Evolutionary conservation across 352 stramenopile species (phyloP).

Genomic region (Detonula confervacea): DNA sequence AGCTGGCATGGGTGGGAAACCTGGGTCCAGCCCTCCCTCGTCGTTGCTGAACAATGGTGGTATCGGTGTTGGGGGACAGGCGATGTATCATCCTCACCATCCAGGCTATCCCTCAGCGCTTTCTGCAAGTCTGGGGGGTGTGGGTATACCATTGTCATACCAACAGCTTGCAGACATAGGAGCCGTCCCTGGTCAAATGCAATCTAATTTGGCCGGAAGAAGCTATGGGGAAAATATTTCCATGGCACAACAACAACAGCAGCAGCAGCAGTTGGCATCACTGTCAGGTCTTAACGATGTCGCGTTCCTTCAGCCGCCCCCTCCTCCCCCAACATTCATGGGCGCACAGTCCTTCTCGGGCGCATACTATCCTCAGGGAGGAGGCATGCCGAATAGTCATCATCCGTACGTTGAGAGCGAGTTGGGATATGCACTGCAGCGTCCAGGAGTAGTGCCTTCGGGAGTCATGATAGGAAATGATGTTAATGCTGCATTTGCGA

Average conservation of each 20-base stretch:
- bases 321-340: slow-evolving; percentile 38
- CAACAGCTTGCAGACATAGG: slow-evolving; percentile 33
- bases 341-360: slow-evolving; percentile 59
- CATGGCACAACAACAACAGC: slow-evolving; percentile 22
- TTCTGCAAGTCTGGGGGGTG: slow-evolving; percentile 42
- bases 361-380: slow-evolving; percentile 32
- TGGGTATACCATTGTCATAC: slow-evolving; percentile 31
- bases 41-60: slow-evolving; percentile 18
- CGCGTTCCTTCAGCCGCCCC: slow-evolving; percentile 20
- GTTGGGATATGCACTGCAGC: slow-evolving; percentile 73
- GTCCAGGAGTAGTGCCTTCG: slow-evolving; percentile 77
- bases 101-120: slow-evolving; percentile 15
- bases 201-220: slow-evolving; percentile 26
- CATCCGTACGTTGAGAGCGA: slow-evolving; percentile 60
- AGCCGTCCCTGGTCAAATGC: no score
- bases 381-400: slow-evolving; percentile 42
- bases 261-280: slow-evolving; percentile 30
- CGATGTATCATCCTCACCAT: slow-evolving; percentile 3
- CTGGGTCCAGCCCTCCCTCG: slow-evolving; percentile 30
- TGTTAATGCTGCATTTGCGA: slow-evolving; percentile 1
- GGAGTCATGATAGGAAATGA: slow-evolving; percentile 39
- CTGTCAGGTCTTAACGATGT: slow-evolving; percentile 20
- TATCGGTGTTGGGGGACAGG: no score
- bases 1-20: slow-evolving; percentile 2
- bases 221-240: slow-evolving; percentile 45